A percentile compares a stretch with the other conserved stretches of the same genome.
Conservation (phyloP, 306 rosid species). For the Lathyrus tuberosus region DNA sequence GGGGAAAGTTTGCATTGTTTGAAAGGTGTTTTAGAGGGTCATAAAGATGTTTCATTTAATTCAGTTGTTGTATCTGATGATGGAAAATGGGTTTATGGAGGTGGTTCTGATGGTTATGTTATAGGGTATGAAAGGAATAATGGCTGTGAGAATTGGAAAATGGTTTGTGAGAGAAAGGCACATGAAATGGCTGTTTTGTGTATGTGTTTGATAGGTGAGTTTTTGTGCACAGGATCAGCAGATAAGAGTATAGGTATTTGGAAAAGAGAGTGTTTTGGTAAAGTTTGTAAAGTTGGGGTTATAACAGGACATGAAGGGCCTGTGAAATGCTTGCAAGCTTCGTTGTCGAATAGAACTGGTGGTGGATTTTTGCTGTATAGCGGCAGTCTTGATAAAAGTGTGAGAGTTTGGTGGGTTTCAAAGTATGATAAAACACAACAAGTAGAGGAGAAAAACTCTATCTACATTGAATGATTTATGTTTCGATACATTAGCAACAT, state of each 20-base stretch:
- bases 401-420: slow-evolving; percentile 99
- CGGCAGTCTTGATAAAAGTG: slow-evolving; percentile 87
- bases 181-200: slow-evolving; percentile 84
- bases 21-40: slow-evolving; percentile 71
- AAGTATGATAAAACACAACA: slow-evolving; percentile 30
- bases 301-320: slow-evolving; percentile 90
- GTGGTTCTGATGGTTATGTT: slow-evolving; percentile 72
- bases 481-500: slow-evolving; percentile 14
- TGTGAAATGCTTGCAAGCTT: slow-evolving; percentile 82
- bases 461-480: slow-evolving; percentile 12
- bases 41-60: slow-evolving; percentile 74
- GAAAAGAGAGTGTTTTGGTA: slow-evolving; percentile 75
- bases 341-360: slow-evolving; percentile 56
- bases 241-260: slow-evolving; percentile 85
- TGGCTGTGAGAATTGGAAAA: slow-evolving; percentile 51
- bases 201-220: slow-evolving; percentile 67
- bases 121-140: slow-evolving; percentile 67
- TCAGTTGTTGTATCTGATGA: slow-evolving; percentile 74
- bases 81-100: slow-evolving; percentile 86
- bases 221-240: slow-evolving; percentile 82
- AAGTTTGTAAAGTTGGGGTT: slow-evolving; percentile 62
- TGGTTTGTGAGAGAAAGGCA: slow-evolving; percentile 65
- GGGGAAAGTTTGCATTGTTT: slow-evolving; percentile 53
- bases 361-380: slow-evolving; percentile 84
- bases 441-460: slow-evolving; percentile 18